phyloP scores from a whole-genome alignment of 352 stramenopile genomes.

The Phytophthora constricta region DNA sequence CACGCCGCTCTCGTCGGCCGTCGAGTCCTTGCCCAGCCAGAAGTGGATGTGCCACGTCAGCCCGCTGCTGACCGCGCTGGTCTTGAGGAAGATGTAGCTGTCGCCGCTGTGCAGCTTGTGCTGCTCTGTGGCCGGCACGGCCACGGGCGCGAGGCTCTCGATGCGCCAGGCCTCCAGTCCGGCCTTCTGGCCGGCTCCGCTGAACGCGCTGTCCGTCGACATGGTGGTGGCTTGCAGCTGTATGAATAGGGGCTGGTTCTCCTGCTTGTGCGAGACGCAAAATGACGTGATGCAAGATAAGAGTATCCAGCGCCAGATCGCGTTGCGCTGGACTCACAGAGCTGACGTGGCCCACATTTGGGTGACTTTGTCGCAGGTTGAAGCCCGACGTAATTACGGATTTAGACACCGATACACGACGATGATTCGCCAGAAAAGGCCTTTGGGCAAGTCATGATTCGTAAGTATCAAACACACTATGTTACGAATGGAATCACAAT shows the following conservation, averaged over 20 bases:
- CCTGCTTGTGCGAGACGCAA: too few species aligned
- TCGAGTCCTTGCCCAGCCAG: slow-evolving; percentile 95
- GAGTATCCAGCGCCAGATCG: not conserved
- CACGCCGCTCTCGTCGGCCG: slow-evolving; percentile 93
- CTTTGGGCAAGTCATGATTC: too few species aligned
- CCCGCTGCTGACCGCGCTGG: slow-evolving; percentile 55
- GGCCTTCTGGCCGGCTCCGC: slow-evolving; percentile 57
- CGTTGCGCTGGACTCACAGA: too few species aligned
- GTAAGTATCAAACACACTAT: too few species aligned
- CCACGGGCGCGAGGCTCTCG: slow-evolving; percentile 80
- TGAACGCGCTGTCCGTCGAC: slow-evolving; percentile 70
- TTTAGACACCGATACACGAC: too few species aligned
- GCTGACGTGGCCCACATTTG: not conserved
- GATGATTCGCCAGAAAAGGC: too few species aligned
- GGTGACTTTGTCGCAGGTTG: too few species aligned
- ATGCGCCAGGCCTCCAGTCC: slow-evolving; percentile 88
- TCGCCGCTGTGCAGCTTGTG: slow-evolving; percentile 95
- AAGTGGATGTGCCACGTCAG: slow-evolving; percentile 95
- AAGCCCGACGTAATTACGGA: too few species aligned
- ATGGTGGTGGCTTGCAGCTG: slow-evolving; percentile 40
- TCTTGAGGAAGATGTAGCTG: slow-evolving; percentile 97
- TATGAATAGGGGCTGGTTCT: too few species aligned
- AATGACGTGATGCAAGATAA: too few species aligned
- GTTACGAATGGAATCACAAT: too few species aligned
- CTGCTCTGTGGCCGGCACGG: slow-evolving; percentile 55